Conservation (phyloP, 1,139 yeast species). For the Sugiyamaella japonica region DNA sequence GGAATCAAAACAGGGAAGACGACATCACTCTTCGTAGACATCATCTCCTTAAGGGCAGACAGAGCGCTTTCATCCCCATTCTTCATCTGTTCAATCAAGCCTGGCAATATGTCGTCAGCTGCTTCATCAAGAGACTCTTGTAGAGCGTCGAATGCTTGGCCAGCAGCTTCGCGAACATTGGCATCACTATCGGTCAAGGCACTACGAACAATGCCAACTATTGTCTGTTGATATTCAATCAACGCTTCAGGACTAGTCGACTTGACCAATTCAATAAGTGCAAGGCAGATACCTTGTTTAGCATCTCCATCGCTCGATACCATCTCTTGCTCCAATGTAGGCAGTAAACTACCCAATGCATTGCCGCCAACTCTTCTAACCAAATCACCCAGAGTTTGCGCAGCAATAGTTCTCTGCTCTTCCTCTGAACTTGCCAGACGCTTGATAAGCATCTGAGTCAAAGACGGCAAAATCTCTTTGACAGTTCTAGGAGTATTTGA, state of each 20-base stretch:
- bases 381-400: constrained; percentile 90
- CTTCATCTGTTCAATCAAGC: constrained; percentile 69
- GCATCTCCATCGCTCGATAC: constrained; percentile 69
- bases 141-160: constrained; percentile 82
- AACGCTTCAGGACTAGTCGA: constrained; percentile 69
- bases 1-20: constrained; percentile 95
- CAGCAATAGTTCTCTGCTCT: constrained; percentile 82
- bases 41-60: constrained; percentile 85
- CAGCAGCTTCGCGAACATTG: constrained; percentile 86
- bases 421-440: constrained; percentile 80
- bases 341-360: constrained; percentile 80
- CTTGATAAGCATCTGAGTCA: constrained; percentile 76
- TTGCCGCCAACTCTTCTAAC: constrained; percentile 93
- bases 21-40: constrained; percentile 86
- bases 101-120: constrained; percentile 88
- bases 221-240: constrained; percentile 61
- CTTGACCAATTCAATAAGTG: constrained; percentile 78
- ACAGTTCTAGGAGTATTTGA: constrained; percentile 96
- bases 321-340: constrained; percentile 74
- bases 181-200: constrained; percentile 76
- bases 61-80: constrained; percentile 73
- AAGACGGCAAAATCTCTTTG: constrained; percentile 84
- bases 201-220: constrained; percentile 73
- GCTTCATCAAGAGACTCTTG: constrained; percentile 79
- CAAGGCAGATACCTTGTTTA: constrained; percentile 95